These are phyloP conservation scores for Trichoderma guizhouense DNA, from an alignment of 2,329 filamentous ascomycete species.

Conservation along the genomic window DNA sequence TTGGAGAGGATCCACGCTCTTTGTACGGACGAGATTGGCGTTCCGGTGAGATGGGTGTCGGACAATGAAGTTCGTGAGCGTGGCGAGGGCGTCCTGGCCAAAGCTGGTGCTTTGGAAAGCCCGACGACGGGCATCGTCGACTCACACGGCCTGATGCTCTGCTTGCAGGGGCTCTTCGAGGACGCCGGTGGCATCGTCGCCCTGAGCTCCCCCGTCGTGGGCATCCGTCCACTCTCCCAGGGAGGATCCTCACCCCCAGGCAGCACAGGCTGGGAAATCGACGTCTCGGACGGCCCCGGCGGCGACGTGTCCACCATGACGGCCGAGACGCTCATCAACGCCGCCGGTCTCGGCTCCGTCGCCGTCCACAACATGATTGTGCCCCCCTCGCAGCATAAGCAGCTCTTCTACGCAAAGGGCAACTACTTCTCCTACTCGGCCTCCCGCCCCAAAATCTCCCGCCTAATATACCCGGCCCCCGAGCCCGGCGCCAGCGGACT, in stretches of 20 bases:
- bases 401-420: conserved; percentile 83
- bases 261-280: conserved; percentile 65
- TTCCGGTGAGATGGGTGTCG: conserved; percentile 70
- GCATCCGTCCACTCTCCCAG: conserved; percentile 48
- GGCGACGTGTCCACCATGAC: conserved; percentile 60
- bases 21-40: conserved; percentile 40
- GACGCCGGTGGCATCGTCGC: conserved; percentile 72
- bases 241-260: conserved; percentile 40
- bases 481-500: conserved; percentile 77
- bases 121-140: conserved; percentile 88
- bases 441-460: conserved; percentile 59
- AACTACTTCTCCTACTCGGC: conserved; percentile 86
- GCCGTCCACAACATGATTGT: conserved; percentile 79
- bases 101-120: conserved; percentile 74
- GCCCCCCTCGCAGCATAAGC: conserved; percentile 51
- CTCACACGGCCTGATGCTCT: conserved; percentile 79
- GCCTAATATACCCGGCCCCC: conserved; percentile 84
- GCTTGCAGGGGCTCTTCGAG: conserved; percentile 72
- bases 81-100: conserved; percentile 74
- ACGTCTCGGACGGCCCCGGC: conserved; percentile 44
- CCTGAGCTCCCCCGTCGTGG: conserved; percentile 62
- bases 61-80: conserved; percentile 56
- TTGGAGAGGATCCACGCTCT: conserved; percentile 51
- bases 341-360: conserved; percentile 76
- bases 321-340: conserved; percentile 75